Evolutionary conservation across 1,284 basidiomycete species (phyloP).

Genomic region (Fistulinella cinereoalba): DNA sequence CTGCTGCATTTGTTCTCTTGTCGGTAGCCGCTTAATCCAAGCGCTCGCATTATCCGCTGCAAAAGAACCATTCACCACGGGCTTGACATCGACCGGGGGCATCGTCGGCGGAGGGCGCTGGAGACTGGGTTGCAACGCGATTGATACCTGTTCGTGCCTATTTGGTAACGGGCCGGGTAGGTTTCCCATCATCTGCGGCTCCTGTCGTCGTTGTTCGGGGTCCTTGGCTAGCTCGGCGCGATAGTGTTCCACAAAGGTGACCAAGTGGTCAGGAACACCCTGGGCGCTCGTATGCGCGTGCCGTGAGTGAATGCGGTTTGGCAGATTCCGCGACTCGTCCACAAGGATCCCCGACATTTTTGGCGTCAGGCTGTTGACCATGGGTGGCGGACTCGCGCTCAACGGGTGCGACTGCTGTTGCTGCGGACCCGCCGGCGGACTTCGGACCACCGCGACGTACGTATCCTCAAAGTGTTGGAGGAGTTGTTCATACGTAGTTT

Average conservation of each 20-base stretch:
- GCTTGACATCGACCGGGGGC: slow-evolving; percentile 22
- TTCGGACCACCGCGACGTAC: slow-evolving; percentile 40
- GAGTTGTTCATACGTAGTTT: slow-evolving; percentile 57
- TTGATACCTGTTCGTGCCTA: slow-evolving; percentile 22
- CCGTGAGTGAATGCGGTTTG: slow-evolving; percentile 20
- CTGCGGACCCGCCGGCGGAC: slow-evolving; percentile 12
- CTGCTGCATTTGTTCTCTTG: slow-evolving; percentile 33
- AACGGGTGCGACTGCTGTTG: slow-evolving; percentile 19
- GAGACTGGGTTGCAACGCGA: slow-evolving; percentile 14
- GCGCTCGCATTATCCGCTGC: slow-evolving; percentile 9
- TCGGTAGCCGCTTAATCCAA: slow-evolving; percentile 18
- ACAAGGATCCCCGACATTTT: slow-evolving; percentile 16
- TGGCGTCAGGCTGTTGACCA: slow-evolving; percentile 16
- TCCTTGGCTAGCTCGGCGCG: slow-evolving; percentile 37
- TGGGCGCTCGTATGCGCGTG: slow-evolving; percentile 44
- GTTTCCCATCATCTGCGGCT: slow-evolving; percentile 24
- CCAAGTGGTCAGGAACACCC: slow-evolving; percentile 50
- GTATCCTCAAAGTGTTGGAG: slow-evolving; percentile 55
- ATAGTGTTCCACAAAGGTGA: slow-evolving; percentile 55
- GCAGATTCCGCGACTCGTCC: slow-evolving; percentile 22
- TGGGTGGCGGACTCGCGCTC: slow-evolving; percentile 7
- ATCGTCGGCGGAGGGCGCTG: slow-evolving; percentile 14
- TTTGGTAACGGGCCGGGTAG: slow-evolving; percentile 15
- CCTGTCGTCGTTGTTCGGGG: slow-evolving; percentile 27
- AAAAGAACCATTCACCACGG: slow-evolving; percentile 17